These are phyloP conservation scores for Candida anglica DNA, from an alignment of 805 yeast genomes.

Conservation along the genomic window DNA sequence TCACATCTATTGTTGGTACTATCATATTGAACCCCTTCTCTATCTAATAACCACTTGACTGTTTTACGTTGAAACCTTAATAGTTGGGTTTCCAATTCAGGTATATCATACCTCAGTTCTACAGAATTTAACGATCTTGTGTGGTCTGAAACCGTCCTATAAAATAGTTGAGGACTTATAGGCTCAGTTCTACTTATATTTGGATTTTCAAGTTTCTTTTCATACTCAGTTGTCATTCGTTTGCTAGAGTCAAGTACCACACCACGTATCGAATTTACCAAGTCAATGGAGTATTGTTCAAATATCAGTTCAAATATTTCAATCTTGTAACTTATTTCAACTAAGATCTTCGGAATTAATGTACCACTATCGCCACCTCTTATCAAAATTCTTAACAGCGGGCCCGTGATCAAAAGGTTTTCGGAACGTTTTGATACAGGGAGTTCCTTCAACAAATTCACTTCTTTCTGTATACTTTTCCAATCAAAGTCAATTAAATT, in stretches of 20 bases:
- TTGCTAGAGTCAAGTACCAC: not conserved
- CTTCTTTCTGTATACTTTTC: slow-evolving; percentile 9
- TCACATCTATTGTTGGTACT: slow-evolving; percentile 17
- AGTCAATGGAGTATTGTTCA: not conserved
- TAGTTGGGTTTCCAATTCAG: slow-evolving; percentile 41
- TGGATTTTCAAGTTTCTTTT: not conserved
- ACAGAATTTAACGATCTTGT: slow-evolving; percentile 26
- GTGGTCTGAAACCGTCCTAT: slow-evolving; percentile 44
- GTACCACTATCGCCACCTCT: not conserved
- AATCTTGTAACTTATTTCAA: slow-evolving; percentile 3
- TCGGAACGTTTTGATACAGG: slow-evolving; percentile 7
- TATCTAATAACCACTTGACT: slow-evolving; percentile 51
- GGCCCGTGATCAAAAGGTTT: slow-evolving; percentile 5
- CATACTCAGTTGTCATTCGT: slow-evolving; percentile 1
- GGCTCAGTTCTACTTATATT: slow-evolving; percentile 11
- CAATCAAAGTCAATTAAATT: slow-evolving; percentile 7
- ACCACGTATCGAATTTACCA: not conserved
- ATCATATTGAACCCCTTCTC: slow-evolving; percentile 44
- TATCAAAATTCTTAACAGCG: not conserved
- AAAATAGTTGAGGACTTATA: slow-evolving; percentile 39
- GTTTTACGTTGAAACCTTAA: slow-evolving; percentile 52
- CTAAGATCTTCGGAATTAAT: not conserved
- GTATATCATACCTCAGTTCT: slow-evolving; percentile 24
- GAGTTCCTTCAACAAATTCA: slow-evolving; percentile 9
- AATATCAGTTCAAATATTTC: slow-evolving; percentile 2